Percentiles rank a stretch among this genome's conserved stretches.
These are phyloP conservation scores for Fermentozyma sake DNA, from an alignment of 1,139 yeast species.

Conservation along the genomic window DNA sequence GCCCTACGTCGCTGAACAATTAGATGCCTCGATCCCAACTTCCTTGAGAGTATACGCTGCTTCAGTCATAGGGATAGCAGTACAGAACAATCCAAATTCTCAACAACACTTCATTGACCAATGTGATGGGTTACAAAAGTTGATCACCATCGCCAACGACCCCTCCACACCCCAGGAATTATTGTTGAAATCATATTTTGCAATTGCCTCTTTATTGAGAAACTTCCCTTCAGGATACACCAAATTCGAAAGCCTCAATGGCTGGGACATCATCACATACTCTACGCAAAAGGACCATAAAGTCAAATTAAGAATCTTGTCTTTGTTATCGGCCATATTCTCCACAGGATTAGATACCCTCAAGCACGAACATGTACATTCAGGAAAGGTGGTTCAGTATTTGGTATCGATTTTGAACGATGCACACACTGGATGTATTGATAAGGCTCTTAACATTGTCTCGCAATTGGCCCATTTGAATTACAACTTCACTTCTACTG, in stretches of 20 bases:
- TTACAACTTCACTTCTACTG: slow-evolving; percentile 44
- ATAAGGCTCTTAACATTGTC: slow-evolving; percentile 55
- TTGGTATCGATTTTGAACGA: slow-evolving; percentile 38
- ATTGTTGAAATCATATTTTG: slow-evolving; percentile 66
- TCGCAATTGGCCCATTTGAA: slow-evolving; percentile 44
- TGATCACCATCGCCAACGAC: slow-evolving; percentile 37
- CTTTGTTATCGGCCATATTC: slow-evolving; percentile 53
- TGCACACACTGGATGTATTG: slow-evolving; percentile 50
- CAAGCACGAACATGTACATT: slow-evolving; percentile 36
- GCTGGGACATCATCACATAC: slow-evolving; percentile 49
- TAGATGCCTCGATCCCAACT: slow-evolving; percentile 32
- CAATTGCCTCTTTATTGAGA: slow-evolving; percentile 70
- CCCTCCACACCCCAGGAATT: slow-evolving; percentile 29
- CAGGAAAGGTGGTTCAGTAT: slow-evolving; percentile 33
- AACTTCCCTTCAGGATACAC: slow-evolving; percentile 58
- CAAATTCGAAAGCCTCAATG: slow-evolving; percentile 51
- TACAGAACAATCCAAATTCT: slow-evolving; percentile 77
- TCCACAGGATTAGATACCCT: slow-evolving; percentile 45
- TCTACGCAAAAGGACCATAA: slow-evolving; percentile 25
- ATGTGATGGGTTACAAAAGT: slow-evolving; percentile 42
- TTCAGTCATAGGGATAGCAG: slow-evolving; percentile 84
- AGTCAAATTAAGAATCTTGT: slow-evolving; percentile 49
- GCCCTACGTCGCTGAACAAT: slow-evolving; percentile 57
- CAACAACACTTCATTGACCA: slow-evolving; percentile 61
- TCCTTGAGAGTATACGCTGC: slow-evolving; percentile 56